Evolutionary conservation across 2,329 filamentous ascomycete species (phyloP).

Genomic region (Arthrinium phaeospermum): DNA sequence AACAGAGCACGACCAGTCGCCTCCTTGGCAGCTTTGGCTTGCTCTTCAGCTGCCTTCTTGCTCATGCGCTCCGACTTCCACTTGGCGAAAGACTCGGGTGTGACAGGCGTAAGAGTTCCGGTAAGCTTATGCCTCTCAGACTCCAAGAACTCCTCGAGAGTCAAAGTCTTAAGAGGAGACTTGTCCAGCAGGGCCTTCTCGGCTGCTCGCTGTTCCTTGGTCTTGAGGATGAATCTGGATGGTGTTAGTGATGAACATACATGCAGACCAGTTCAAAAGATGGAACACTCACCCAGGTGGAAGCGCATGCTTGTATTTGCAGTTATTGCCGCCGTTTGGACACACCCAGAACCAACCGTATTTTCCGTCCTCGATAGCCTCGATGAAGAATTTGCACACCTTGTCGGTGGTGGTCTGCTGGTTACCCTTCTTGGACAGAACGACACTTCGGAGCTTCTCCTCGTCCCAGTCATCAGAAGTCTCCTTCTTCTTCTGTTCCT

Average conservation of each 20-base stretch:
- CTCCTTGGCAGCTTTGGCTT: constrained; percentile 90
- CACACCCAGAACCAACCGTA: constrained; percentile 99
- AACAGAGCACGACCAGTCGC: constrained; percentile 94
- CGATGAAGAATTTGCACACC: constrained; percentile 98
- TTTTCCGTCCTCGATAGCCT: constrained; percentile 96
- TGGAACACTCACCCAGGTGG: constrained; percentile 79
- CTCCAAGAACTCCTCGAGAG: constrained; percentile 96
- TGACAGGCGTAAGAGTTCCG: constrained; percentile 91
- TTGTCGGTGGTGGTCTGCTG: constrained; percentile 95
- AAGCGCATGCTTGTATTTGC: constrained; percentile 97
- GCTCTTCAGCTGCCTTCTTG: constrained; percentile 95
- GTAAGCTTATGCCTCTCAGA: constrained; percentile 95
- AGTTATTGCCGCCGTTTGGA: constrained; percentile 95
- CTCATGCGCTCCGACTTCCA: constrained; percentile 95
- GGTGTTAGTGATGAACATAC: constrained; percentile 32
- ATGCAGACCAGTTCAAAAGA: not conserved
- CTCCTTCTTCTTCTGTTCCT: constrained; percentile 83
- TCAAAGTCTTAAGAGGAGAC: constrained; percentile 90
- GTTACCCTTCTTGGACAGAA: constrained; percentile 96
- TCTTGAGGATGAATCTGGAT: constrained; percentile 89
- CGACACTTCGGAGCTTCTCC: constrained; percentile 88
- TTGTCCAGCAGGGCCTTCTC: constrained; percentile 98
- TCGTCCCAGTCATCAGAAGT: constrained; percentile 98
- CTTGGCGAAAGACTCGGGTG: constrained; percentile 87
- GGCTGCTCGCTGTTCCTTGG: constrained; percentile 92